These are phyloP conservation scores for Teratosphaeria epicoccoides DNA, from an alignment of 2,329 filamentous ascomycete genomes.

Conservation along the genomic window DNA sequence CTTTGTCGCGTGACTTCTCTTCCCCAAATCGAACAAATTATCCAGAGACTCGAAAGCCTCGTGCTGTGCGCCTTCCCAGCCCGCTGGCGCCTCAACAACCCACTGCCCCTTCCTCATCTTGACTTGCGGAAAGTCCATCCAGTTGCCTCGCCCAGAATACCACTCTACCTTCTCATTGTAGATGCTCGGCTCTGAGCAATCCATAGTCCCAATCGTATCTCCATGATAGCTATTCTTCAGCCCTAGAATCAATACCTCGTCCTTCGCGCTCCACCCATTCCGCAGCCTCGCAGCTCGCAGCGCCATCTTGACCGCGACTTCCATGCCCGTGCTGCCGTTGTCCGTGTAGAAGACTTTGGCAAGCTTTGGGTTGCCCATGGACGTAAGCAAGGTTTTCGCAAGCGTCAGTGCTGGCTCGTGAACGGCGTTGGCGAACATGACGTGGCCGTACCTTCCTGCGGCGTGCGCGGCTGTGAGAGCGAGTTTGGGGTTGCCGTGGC, in stretches of 20 bases:
- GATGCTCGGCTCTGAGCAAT: conserved; percentile 64
- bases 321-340: conserved; percentile 72
- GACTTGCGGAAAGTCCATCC: conserved; percentile 70
- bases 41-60: conserved; percentile 39
- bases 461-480: conserved; percentile 69
- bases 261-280: conserved; percentile 8
- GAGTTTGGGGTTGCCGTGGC: conserved; percentile 63
- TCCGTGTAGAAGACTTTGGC: conserved; percentile 71
- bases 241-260: conserved; percentile 55
- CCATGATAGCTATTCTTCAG: conserved; percentile 76
- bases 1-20: conserved; percentile 10
- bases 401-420: conserved; percentile 66
- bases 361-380: conserved; percentile 54
- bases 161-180: conserved; percentile 80
- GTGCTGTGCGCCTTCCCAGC: conserved; percentile 30
- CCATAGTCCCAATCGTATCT: conserved; percentile 83
- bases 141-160: conserved; percentile 67
- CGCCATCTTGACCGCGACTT: conserved; percentile 79
- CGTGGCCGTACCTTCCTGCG: conserved; percentile 73
- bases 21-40: conserved; percentile 50
- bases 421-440: conserved; percentile 76
- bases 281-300: conserved; percentile 45
- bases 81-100: conserved; percentile 48
- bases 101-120: conserved; percentile 57
- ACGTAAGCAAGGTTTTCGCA: conserved; percentile 52